Conservation (phyloP, 1,139 yeast genomes). For the Schizosaccharomyces versatilis region DNA sequence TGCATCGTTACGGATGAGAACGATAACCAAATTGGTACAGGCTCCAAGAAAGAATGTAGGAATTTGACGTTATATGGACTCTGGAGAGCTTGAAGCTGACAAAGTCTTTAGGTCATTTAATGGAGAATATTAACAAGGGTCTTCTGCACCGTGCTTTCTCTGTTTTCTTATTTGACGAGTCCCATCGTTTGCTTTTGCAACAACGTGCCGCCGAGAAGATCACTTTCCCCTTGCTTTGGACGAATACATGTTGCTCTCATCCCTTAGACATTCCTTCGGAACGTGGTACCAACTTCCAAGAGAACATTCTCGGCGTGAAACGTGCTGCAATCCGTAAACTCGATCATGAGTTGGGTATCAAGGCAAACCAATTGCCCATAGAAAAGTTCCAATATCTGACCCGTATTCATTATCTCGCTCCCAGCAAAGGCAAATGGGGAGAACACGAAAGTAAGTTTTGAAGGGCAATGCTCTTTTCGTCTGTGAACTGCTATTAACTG, state of each 20-base stretch:
- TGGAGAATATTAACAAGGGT: conserved; percentile 69
- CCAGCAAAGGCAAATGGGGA: conserved; percentile 76
- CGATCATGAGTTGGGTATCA: conserved; percentile 79
- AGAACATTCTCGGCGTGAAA: conserved; percentile 57
- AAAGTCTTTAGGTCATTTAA: conserved; percentile 30
- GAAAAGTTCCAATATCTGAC: conserved; percentile 62
- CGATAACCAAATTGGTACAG: conserved; percentile 78
- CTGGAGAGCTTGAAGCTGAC: neutral
- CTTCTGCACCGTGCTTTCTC: conserved; percentile 87
- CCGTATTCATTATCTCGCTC: conserved; percentile 84
- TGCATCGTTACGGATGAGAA: conserved; percentile 81
- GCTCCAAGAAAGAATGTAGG: conserved; percentile 63
- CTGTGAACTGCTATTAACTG: neutral
- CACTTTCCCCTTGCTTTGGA: conserved; percentile 82
- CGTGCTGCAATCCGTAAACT: conserved; percentile 80
- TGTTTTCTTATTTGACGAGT: conserved; percentile 65
- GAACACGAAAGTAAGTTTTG: conserved; percentile 48
- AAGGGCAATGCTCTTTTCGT: neutral
- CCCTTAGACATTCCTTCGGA: conserved; percentile 72
- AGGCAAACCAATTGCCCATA: conserved; percentile 32
- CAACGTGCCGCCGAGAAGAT: conserved; percentile 91
- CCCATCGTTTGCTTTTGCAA: conserved; percentile 59
- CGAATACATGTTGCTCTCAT: conserved; percentile 96
- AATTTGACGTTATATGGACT: conserved; percentile 8
- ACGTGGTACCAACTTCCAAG: conserved; percentile 38